Evolutionary conservation across 2,329 filamentous ascomycete species (phyloP), one percentile per base, ranked within the genome.

Genomic region (Talaromyces marneffei): DNA sequence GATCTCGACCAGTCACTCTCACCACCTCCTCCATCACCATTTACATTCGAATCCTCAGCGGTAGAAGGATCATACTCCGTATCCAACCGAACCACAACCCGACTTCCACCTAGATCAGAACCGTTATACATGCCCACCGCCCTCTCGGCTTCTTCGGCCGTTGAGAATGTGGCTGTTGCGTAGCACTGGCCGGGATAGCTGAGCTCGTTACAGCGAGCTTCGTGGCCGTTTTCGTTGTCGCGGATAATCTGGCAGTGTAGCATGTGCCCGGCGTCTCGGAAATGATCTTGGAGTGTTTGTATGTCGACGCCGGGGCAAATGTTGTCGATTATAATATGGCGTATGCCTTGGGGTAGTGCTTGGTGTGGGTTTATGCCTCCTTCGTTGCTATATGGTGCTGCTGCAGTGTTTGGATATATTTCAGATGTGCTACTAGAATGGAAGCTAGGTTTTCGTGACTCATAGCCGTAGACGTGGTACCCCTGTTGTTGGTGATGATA

Each of bases 111-210:
- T 57, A 77, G 73, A 4, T 64, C 62, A 16, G 69, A 62, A 33
- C 73, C 74, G 62, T 77, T 72, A 57, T 73, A 71, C 54, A 70
- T 66, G 1, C 63, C 62, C 20, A 74, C 67, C 12, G 72, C 72
- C n/a, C 68, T 67, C 57, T 71, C 71, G 4, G 75, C 75, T 35
- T 76, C 73, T 0, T 77, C 74, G 2, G 31, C 18, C 6, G 60
- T 46, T 18, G 55, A 68, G 63, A 77, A 72, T 2, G 70, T 72
- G 4, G 71, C 69, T 7, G 67, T 71, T 1, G 70, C 69, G n/a
- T 59, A 62, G 31, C 29, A 55, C 48, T 59, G 57, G 4, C 33
- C 57, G 4, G 57, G 57, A 23, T 59, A 59, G 31, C 35, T 59
- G 1, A 25, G 14, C 20, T 59, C 31, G 12, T 53, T 59, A 7